Percentiles rank a stretch among this genome's conserved stretches.
Evolutionary conservation across 2,329 filamentous ascomycete species (phyloP).

Genomic region (Fusarium dimerum): DNA sequence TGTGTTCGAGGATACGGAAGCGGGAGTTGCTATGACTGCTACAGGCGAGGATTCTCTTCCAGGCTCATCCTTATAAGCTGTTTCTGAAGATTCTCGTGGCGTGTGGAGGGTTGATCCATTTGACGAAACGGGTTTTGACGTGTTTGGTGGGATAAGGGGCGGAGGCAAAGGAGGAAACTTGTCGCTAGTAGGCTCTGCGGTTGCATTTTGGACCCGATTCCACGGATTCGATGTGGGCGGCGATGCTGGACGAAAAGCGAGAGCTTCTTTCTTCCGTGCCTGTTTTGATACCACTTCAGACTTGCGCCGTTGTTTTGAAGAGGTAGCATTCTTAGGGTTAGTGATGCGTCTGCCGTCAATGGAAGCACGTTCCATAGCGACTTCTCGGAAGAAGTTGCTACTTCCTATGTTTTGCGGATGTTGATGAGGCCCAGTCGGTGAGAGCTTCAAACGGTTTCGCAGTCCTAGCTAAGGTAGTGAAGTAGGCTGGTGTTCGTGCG

Average conservation of each 20-base stretch:
- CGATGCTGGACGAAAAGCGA: constrained; percentile 32
- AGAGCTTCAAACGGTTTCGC: too few relatives aligned
- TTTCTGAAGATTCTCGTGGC: constrained; percentile 15
- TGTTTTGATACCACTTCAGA: constrained; percentile 9
- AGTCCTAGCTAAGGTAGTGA: too few relatives aligned
- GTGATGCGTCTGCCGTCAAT: constrained; percentile 30
- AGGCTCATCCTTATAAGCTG: constrained; percentile 7
- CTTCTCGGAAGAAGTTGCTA: neutral
- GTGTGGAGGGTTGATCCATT: constrained; percentile 2
- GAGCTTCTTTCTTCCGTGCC: too few relatives aligned
- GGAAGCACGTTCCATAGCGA: constrained; percentile 26
- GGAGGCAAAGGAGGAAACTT: constrained; percentile 26
- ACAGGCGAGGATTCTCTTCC: constrained; percentile 9
- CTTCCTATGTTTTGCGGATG: too few relatives aligned
- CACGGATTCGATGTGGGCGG: constrained; percentile 38
- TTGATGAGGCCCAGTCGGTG: too few relatives aligned
- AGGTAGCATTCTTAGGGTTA: constrained; percentile 9
- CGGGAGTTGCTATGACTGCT: constrained; percentile 8
- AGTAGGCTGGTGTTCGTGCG: too few relatives aligned
- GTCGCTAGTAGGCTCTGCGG: constrained; percentile 2
- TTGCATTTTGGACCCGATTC: constrained; percentile 10
- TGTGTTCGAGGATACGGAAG: constrained; percentile 22
- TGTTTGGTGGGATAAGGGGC: constrained; percentile 3
- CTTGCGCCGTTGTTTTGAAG: constrained; percentile 10
- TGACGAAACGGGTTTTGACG: constrained; percentile 1